Conservation (phyloP, 352 stramenopile species). For the Pythium catenulatum region DNA sequence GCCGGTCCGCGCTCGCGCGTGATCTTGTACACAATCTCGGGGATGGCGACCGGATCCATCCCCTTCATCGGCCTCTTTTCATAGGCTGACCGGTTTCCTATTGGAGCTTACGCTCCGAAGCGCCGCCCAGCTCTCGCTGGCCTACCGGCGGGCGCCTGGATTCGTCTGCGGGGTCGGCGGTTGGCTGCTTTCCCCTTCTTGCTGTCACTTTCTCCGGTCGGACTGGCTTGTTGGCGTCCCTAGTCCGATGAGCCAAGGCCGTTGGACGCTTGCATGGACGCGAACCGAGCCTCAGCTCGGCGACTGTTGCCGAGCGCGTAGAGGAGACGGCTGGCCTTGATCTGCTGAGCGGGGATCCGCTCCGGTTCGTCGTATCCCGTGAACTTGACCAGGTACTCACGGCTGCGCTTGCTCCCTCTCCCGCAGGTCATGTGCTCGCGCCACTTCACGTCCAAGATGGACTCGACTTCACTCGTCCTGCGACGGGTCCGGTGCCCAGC, state of each 20-base stretch:
- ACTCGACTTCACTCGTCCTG: slow-evolving; percentile 28
- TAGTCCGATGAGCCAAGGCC: background rate
- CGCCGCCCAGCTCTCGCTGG: background rate
- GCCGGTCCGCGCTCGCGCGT: background rate
- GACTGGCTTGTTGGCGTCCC: background rate
- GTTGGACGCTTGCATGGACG: slow-evolving; percentile 5
- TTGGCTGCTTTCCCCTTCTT: background rate
- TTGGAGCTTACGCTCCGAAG: background rate
- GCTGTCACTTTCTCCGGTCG: background rate
- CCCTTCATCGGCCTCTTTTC: background rate
- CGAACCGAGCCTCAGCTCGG: background rate
- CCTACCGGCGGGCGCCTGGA: background rate
- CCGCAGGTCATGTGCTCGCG: too few relatives aligned
- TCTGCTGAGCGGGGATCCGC: background rate
- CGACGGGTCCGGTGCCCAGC: slow-evolving; percentile 10
- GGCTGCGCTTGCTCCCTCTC: background rate
- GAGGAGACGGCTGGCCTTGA: background rate
- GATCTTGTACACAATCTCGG: background rate
- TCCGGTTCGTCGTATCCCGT: background rate
- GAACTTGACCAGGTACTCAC: slow-evolving; percentile 14
- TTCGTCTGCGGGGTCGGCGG: background rate
- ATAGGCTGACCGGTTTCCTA: background rate
- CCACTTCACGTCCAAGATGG: slow-evolving; percentile 43
- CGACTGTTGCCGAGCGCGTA: slow-evolving; percentile 11
- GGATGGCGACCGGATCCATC: background rate